Percentiles rank a stretch among this genome's conserved stretches.
These are phyloP conservation scores for Marasmius sp. DNA, from an alignment of 1,284 basidiomycete genomes.

Conservation along the genomic window DNA sequence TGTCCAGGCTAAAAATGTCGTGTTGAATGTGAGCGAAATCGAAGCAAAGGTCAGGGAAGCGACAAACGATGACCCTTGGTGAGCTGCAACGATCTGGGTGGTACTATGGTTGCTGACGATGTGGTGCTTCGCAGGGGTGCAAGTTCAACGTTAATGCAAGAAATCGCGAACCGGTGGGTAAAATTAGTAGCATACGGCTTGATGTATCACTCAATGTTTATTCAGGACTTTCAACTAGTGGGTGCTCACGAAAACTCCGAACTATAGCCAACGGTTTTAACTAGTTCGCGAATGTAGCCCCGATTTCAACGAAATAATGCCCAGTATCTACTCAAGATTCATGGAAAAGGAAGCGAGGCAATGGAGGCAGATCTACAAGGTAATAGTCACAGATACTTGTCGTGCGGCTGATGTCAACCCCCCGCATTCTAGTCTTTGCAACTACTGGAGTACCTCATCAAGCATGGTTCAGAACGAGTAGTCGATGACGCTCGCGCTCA, in stretches of 20 bases:
- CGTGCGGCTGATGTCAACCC: background rate
- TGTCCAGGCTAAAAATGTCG: constrained; percentile 83
- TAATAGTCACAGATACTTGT: constrained; percentile 23
- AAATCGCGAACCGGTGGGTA: constrained; percentile 92
- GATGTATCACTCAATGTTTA: constrained; percentile 8
- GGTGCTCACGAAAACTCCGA: constrained; percentile 29
- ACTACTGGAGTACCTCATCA: constrained; percentile 93
- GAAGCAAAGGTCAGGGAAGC: constrained; percentile 97
- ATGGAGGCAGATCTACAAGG: constrained; percentile 99
- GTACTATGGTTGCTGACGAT: background rate
- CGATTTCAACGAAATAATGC: constrained; percentile 99
- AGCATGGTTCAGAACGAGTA: constrained; percentile 97
- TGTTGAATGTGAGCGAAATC: constrained; percentile 95
- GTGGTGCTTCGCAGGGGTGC: constrained; percentile 73
- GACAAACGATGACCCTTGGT: constrained; percentile 99
- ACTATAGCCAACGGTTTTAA: background rate
- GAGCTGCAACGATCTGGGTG: constrained; percentile 22
- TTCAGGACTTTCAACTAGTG: constrained; percentile 89
- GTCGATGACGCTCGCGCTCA: constrained; percentile 97
- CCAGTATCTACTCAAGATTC: constrained; percentile 90
- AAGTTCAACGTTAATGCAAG: constrained; percentile 97
- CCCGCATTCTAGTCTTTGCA: constrained; percentile 70
- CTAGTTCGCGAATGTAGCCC: constrained; percentile 53
- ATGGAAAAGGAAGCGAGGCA: constrained; percentile 98
- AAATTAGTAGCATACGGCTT: background rate